Evolutionary conservation across 305 asterid genomes (phyloP), one percentile per base, ranked within the genome.

Genomic region (Stenogyne calaminthoides): DNA sequence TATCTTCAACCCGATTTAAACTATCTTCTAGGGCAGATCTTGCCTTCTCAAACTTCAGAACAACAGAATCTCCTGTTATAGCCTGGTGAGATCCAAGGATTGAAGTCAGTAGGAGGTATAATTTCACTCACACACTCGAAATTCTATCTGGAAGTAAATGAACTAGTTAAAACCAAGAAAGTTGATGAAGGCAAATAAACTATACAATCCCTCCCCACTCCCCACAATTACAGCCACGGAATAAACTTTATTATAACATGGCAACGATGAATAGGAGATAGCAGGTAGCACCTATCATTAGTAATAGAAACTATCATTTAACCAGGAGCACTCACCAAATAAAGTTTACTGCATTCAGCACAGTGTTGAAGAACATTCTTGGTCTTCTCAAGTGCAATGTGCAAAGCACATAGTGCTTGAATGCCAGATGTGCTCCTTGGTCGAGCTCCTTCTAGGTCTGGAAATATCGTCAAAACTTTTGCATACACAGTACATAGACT

Each of bases 331-430:
- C 61, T 7, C 87, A 92, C 99, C 99, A 95, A 83, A 88, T 95
- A 95, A 73, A 95, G 96, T 85, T 95, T 95, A 81, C 99, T 95
- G 66, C 96, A 91, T 65, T 95, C 99, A 0, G 96, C 88, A 27
- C 99, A 95, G 78, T 95, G 97, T 73, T 89, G 98, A 80, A 95
- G 95, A 82, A 95, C 72, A 79, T 81, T 95, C 86, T 92, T 95
- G 39, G 98, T 86, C 88, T 91, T 95, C 88, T 95, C 99, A n/a
- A 95, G 97, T 78, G 99, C 97, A 70, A 92, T 91, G 82, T 95
- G 99, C 83, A 95, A 88, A 77, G 96, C 80, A 78, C 99, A 95
- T 73, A 95, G 85, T 39, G 99, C 99, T 80, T 95, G 98, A 86
- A 95, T 92, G 65, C 99, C 99, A 16, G 99, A 88, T 9, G 97